phyloP scores from a whole-genome alignment of 1,284 basidiomycete genomes.

The Ganoderma lingzhi region DNA sequence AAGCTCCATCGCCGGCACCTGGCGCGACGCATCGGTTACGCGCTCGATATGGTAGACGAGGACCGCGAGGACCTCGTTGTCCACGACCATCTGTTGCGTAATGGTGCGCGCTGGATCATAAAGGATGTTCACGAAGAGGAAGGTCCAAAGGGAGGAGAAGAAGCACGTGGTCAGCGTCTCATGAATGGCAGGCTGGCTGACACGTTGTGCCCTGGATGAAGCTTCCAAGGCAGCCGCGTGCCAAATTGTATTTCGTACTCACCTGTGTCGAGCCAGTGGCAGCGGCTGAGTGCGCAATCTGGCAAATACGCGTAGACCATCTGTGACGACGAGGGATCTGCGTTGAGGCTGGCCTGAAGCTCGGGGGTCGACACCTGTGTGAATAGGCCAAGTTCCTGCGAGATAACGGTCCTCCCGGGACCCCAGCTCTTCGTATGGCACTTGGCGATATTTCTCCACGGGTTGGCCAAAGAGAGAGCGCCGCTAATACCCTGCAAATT shows the following conservation, averaged over 20 bases:
- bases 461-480: constrained; percentile 59
- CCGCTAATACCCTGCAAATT: constrained; percentile 69
- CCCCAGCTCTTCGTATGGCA: constrained; percentile 69
- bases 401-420: constrained; percentile 52
- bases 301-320: constrained; percentile 60
- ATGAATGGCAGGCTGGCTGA: constrained; percentile 27
- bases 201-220: constrained; percentile 27
- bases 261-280: constrained; percentile 66
- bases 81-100: constrained; percentile 73
- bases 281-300: constrained; percentile 65
- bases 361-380: constrained; percentile 45
- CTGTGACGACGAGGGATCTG: constrained; percentile 34
- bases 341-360: constrained; percentile 30
- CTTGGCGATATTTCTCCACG: constrained; percentile 59
- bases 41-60: constrained; percentile 74
- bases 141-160: constrained; percentile 6
- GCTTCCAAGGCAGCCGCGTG: constrained; percentile 4
- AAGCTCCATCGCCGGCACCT: constrained; percentile 64
- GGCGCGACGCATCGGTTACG: constrained; percentile 48
- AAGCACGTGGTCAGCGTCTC: constrained; percentile 32
- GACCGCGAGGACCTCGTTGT: constrained; percentile 66
- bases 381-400: constrained; percentile 60
- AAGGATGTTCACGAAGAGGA: background rate
- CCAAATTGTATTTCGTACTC: constrained; percentile 28
- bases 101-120: constrained; percentile 55